Conservation (phyloP, 495 filamentous ascomycete genomes). For the Aspergillus sclerotioniger region DNA sequence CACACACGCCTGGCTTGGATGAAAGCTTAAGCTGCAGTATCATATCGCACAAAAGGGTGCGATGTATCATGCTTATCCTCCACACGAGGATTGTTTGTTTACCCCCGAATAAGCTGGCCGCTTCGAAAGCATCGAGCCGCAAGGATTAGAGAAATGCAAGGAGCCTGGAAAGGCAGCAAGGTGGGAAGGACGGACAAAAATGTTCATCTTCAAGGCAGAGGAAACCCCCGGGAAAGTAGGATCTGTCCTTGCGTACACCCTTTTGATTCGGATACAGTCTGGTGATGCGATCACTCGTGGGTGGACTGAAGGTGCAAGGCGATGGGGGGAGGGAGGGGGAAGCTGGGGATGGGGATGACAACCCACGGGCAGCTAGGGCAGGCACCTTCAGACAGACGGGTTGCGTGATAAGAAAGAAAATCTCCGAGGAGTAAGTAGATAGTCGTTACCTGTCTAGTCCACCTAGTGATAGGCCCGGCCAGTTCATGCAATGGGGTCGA, state of each 20-base stretch:
- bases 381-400: constrained; percentile 10
- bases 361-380: constrained; percentile 14
- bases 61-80: constrained; percentile 8
- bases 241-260: constrained; percentile 9
- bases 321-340: too few relatives aligned
- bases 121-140: neutral
- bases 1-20: neutral
- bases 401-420: constrained; percentile 14
- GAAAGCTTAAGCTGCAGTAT: neutral
- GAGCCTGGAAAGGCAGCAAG: constrained; percentile 12
- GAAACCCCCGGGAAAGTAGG: neutral
- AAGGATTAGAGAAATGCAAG: constrained; percentile 11
- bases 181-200: constrained; percentile 1
- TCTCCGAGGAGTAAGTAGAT: constrained; percentile 12
- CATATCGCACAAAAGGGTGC: constrained; percentile 2
- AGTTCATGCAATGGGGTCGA: constrained; percentile 11
- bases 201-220: neutral
- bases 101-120: neutral
- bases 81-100: neutral
- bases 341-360: constrained; percentile 11
- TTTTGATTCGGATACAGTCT: constrained; percentile 8
- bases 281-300: constrained; percentile 15
- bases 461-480: constrained; percentile 8
- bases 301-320: neutral
- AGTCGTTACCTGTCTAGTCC: constrained; percentile 7